Percentiles rank a stretch among this genome's conserved stretches.
phyloP scores from a whole-genome alignment of 495 filamentous ascomycete species.

The Acidomyces sp. region DNA sequence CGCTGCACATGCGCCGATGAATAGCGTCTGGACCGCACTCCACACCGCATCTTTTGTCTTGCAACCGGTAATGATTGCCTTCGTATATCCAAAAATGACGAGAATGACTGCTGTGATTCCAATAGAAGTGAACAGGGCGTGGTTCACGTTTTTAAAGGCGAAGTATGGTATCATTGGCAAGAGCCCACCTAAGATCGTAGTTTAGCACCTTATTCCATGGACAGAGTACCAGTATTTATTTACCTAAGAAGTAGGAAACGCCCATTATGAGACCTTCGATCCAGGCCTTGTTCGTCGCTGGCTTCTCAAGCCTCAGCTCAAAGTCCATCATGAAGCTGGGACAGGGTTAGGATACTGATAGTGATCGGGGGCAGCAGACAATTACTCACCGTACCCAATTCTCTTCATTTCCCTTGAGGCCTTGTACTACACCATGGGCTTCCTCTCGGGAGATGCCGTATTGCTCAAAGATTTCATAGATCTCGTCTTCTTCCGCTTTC shows the following conservation, averaged over 20 bases:
- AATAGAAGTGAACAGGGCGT: conserved; percentile 38
- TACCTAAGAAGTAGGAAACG: conserved; percentile 39
- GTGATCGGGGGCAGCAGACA: background rate
- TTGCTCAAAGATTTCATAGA: conserved; percentile 27
- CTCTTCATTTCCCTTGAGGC: conserved; percentile 30
- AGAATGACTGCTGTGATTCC: conserved; percentile 40
- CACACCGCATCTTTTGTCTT: conserved; percentile 8
- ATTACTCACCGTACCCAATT: conserved; percentile 31
- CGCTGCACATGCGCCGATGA: conserved; percentile 21
- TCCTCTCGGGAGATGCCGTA: conserved; percentile 32
- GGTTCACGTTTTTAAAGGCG: conserved; percentile 27
- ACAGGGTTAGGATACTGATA: conserved; percentile 7
- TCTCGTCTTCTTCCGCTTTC: conserved; percentile 23
- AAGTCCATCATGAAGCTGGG: conserved; percentile 49
- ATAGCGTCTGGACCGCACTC: conserved; percentile 24
- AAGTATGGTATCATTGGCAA: conserved; percentile 48
- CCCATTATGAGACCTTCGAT: conserved; percentile 41
- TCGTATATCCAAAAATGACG: conserved; percentile 40
- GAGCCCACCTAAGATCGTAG: conserved; percentile 33
- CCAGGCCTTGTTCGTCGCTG: conserved; percentile 31
- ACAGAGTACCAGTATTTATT: conserved; percentile 3
- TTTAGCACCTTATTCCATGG: background rate
- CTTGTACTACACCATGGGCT: conserved; percentile 28
- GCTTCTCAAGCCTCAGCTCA: conserved; percentile 36
- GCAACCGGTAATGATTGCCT: conserved; percentile 24